These are phyloP conservation scores for Paraurostyla sp. DNA, from an alignment of 73 alveolate species.

Conservation along the genomic window DNA sequence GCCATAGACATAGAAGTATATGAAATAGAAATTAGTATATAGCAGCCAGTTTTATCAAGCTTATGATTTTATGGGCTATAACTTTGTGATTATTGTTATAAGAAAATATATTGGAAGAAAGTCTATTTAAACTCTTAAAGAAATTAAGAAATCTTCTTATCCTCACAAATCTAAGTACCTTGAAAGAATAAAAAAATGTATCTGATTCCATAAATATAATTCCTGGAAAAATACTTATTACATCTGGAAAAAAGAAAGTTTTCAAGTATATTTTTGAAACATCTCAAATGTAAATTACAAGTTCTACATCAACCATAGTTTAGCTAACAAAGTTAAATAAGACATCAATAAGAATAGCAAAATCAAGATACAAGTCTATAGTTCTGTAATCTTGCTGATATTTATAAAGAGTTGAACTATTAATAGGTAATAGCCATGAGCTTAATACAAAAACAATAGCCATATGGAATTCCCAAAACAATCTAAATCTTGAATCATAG, in stretches of 20 bases:
- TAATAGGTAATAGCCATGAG: slow-evolving; percentile 35
- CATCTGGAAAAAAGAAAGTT: slow-evolving; percentile 1
- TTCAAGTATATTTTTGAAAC: neutral
- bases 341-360: slow-evolving; percentile 28
- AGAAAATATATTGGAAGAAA: neutral
- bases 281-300: slow-evolving; percentile 13
- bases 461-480: slow-evolving; percentile 51
- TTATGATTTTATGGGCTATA: neutral
- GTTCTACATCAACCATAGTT: slow-evolving; percentile 36
- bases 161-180: slow-evolving; percentile 16
- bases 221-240: slow-evolving; percentile 15
- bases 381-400: neutral
- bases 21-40: slow-evolving; percentile 31
- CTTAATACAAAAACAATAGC: slow-evolving; percentile 13
- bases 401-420: neutral
- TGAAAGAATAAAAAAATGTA: neutral
- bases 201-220: neutral
- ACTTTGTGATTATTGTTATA: slow-evolving; percentile 3
- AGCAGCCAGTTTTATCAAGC: neutral
- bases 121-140: neutral
- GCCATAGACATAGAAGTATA: slow-evolving; percentile 45
- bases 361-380: slow-evolving; percentile 2
- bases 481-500: slow-evolving; percentile 11
- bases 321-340: slow-evolving; percentile 4
- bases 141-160: slow-evolving; percentile 22